A percentile compares a stretch with the other conserved stretches of the same genome.
Conservation (phyloP, 2,329 filamentous ascomycete species). For the Hyphodiscus sp. region DNA sequence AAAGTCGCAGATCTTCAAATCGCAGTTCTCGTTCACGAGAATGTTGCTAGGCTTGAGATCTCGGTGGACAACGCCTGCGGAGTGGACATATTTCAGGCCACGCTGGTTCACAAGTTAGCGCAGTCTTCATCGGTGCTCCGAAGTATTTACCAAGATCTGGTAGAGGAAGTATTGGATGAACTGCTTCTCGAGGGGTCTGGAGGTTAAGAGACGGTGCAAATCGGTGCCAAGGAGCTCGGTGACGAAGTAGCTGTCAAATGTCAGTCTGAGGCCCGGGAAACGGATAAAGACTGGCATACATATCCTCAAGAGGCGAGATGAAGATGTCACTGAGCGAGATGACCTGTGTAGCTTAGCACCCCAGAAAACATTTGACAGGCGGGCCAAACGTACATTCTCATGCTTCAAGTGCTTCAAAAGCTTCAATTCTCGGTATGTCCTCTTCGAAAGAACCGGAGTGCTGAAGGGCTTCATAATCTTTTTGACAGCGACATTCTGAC, state of each 20-base stretch:
- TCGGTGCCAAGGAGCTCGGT: conserved; percentile 97
- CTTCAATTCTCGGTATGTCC: conserved; percentile 96
- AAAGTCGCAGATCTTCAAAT: conserved; percentile 99
- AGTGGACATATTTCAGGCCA: conserved; percentile 98
- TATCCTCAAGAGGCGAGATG: conserved; percentile 97
- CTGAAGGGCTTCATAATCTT: conserved; percentile 99
- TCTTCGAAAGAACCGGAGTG: conserved; percentile 95
- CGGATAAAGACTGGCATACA: conserved; percentile 49
- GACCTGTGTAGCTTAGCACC: conserved; percentile 50
- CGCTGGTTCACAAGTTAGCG: conserved; percentile 49
- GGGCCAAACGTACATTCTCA: conserved; percentile 67
- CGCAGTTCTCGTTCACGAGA: conserved; percentile 98
- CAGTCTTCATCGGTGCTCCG: not conserved
- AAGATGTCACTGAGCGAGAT: conserved; percentile 99
- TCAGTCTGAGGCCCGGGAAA: conserved; percentile 19
- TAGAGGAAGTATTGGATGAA: conserved; percentile 99
- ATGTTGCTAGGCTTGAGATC: conserved; percentile 99
- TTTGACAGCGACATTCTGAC: conserved; percentile 95
- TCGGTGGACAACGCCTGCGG: conserved; percentile 92
- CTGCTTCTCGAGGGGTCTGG: conserved; percentile 93
- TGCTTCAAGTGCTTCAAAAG: conserved; percentile 93
- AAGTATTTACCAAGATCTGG: conserved; percentile 77
- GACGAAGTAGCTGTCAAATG: conserved; percentile 74
- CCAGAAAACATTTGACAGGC: conserved; percentile 1
- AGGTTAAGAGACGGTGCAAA: conserved; percentile 89